Evolutionary conservation across 2,329 filamentous ascomycete genomes (phyloP).

Genomic region (Monosporascus sp.): DNA sequence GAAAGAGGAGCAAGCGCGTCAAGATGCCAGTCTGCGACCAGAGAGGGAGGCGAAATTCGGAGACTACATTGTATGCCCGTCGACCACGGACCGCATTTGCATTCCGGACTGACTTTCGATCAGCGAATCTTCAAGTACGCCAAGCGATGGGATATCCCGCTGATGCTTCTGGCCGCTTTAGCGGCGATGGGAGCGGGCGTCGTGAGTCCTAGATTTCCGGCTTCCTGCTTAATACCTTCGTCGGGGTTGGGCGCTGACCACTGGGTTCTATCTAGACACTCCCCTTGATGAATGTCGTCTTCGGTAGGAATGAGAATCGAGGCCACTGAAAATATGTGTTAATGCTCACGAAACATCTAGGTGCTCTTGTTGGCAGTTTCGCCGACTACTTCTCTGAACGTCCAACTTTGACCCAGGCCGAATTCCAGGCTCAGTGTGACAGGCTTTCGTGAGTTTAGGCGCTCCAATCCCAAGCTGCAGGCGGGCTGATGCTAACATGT

Average conservation of each 20-base stretch:
- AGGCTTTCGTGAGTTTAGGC: slow-evolving; percentile 35
- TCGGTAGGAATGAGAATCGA: slow-evolving; percentile 33
- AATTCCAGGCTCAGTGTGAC: slow-evolving; percentile 40
- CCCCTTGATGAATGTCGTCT: slow-evolving; percentile 56
- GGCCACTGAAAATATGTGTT: slow-evolving; percentile 1
- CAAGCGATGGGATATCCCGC: slow-evolving; percentile 44
- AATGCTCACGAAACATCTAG: slow-evolving; percentile 20
- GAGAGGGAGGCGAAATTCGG: slow-evolving; percentile 40
- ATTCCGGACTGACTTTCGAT: slow-evolving; percentile 8
- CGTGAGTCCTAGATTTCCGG: slow-evolving; percentile 19
- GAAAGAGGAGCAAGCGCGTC: slow-evolving; percentile 24
- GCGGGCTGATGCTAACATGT: slow-evolving; percentile 7
- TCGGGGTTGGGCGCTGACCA: neutral
- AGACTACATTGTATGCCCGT: slow-evolving; percentile 36
- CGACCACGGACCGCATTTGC: neutral
- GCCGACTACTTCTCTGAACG: slow-evolving; percentile 34
- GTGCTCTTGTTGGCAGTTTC: slow-evolving; percentile 44
- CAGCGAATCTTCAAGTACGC: slow-evolving; percentile 51
- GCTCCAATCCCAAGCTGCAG: neutral
- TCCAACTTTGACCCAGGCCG: slow-evolving; percentile 26
- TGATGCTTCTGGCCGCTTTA: slow-evolving; percentile 41
- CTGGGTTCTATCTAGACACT: slow-evolving; percentile 35
- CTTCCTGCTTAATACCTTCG: neutral
- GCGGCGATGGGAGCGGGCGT: slow-evolving; percentile 48
- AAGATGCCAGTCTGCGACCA: slow-evolving; percentile 32